Conservation (phyloP, 495 filamentous ascomycete genomes). For the Aspergillus leporis region DNA sequence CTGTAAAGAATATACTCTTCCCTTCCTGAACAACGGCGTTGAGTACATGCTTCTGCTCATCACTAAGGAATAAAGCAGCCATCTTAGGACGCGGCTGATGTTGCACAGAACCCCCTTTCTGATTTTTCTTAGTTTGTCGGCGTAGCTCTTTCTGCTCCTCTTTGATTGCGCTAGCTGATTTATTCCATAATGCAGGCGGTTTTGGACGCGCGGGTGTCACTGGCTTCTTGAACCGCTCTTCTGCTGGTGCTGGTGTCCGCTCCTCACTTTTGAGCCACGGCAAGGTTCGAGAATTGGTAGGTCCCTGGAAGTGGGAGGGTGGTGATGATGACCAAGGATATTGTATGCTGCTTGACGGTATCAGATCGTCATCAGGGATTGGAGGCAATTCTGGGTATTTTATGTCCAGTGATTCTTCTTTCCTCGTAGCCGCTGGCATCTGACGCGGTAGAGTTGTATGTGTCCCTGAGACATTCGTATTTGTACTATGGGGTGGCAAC, state of each 20-base stretch:
- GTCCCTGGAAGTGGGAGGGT: constrained; percentile 45
- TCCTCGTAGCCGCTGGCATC: constrained; percentile 5
- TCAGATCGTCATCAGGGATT: constrained; percentile 30
- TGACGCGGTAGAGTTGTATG: constrained; percentile 11
- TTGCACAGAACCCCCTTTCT: constrained; percentile 32
- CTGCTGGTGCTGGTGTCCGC: constrained; percentile 11
- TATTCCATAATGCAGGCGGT: constrained; percentile 68
- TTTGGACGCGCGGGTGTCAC: constrained; percentile 37
- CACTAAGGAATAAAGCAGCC: constrained; percentile 71
- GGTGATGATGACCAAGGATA: constrained; percentile 68
- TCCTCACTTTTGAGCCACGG: constrained; percentile 51
- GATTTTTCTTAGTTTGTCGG: constrained; percentile 57
- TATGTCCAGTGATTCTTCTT: constrained; percentile 26
- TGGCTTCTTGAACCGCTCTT: constrained; percentile 32
- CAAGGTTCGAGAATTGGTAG: constrained; percentile 52
- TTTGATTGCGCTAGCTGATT: constrained; percentile 76
- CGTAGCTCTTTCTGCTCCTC: constrained; percentile 75
- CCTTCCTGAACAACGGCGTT: constrained; percentile 70
- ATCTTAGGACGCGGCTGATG: constrained; percentile 35
- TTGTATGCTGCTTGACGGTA: constrained; percentile 53
- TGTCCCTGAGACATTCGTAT: constrained; percentile 1
- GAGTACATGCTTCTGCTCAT: constrained; percentile 83
- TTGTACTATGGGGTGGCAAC: neutral
- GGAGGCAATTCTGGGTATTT: constrained; percentile 46
- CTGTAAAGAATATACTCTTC: constrained; percentile 96